phyloP scores from a whole-genome alignment of 192 early-diverging fungal genomes.

The Spizellomyces punctatus region DNA sequence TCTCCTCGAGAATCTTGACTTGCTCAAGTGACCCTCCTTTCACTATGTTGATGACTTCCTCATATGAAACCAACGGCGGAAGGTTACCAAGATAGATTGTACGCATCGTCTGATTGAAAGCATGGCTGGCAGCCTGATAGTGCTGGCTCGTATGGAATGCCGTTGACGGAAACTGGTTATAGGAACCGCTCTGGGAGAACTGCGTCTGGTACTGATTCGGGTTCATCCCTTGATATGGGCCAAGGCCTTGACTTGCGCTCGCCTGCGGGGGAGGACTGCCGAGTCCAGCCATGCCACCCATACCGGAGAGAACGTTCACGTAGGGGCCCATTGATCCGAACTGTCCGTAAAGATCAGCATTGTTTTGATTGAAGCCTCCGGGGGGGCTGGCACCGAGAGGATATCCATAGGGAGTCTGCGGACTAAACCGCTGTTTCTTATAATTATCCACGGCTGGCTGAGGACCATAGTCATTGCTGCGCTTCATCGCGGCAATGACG shows the following conservation, averaged over 20 bases:
- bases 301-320: conserved; percentile 35
- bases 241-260: not conserved
- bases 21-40: conserved; percentile 70
- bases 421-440: conserved; percentile 61
- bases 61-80: conserved; percentile 54
- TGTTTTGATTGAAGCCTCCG: conserved; percentile 5
- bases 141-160: conserved; percentile 5
- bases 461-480: conserved; percentile 60
- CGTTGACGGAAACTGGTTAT: not conserved
- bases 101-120: conserved; percentile 51
- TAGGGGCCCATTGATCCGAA: conserved; percentile 30
- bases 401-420: conserved; percentile 45
- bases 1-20: conserved; percentile 72
- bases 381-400: conserved; percentile 21
- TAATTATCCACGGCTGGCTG: conserved; percentile 49
- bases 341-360: conserved; percentile 28
- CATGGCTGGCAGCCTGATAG: conserved; percentile 22
- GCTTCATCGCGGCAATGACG: conserved; percentile 54
- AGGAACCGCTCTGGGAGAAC: conserved; percentile 8
- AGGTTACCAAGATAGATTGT: conserved; percentile 87
- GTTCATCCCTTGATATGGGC: conserved; percentile 11
- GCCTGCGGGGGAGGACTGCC: conserved; percentile 16
- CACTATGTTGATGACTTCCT: conserved; percentile 73
- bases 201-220: conserved; percentile 10
- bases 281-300: conserved; percentile 39